phyloP scores from a whole-genome alignment of 2,329 filamentous ascomycete species.

The Penicillium janthinellum region DNA sequence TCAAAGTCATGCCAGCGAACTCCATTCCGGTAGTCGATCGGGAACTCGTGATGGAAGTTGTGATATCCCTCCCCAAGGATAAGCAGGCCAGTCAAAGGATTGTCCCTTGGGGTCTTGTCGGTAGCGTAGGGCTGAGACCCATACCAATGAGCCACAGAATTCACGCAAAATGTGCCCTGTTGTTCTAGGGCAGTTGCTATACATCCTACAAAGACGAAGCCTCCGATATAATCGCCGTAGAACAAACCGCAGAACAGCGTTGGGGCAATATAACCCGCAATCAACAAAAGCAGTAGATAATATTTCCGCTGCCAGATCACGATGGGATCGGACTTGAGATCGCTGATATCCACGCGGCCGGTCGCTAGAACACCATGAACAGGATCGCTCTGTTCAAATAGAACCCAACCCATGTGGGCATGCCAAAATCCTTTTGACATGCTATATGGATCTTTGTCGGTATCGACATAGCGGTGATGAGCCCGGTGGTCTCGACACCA shows the following conservation, averaged over 20 bases:
- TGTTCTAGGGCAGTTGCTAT: conserved; percentile 81
- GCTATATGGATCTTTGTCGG: conserved; percentile 84
- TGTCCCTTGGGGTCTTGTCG: conserved; percentile 80
- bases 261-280: conserved; percentile 74
- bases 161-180: conserved; percentile 88
- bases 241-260: conserved; percentile 69
- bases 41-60: conserved; percentile 92
- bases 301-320: conserved; percentile 83
- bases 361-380: conserved; percentile 66
- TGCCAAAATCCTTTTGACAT: conserved; percentile 81
- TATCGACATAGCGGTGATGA: conserved; percentile 86
- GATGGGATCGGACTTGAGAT: conserved; percentile 78
- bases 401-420: conserved; percentile 82
- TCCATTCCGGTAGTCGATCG: conserved; percentile 84
- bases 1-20: conserved; percentile 87
- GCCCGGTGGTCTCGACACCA: conserved; percentile 82
- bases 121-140: conserved; percentile 87
- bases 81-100: conserved; percentile 76
- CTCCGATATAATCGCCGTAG: conserved; percentile 76
- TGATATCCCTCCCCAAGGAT: conserved; percentile 86
- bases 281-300: conserved; percentile 58
- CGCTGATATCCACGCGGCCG: conserved; percentile 80
- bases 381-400: conserved; percentile 73
- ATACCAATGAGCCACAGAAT: conserved; percentile 83
- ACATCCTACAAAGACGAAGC: conserved; percentile 78